Evolutionary conservation across 345 rosid species (phyloP).

Genomic region (Gossypium longicalyx): DNA sequence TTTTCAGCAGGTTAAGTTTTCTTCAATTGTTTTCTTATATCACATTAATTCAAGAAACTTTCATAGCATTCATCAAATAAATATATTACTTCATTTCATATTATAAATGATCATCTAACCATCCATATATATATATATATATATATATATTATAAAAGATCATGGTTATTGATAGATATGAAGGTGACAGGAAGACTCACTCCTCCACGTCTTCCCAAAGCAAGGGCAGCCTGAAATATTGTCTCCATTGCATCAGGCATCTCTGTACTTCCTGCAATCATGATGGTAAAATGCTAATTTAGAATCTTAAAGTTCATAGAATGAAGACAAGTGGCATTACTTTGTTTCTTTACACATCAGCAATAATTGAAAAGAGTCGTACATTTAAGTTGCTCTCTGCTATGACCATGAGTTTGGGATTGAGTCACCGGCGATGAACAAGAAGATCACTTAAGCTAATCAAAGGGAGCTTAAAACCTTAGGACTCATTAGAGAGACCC

Average conservation of each 20-base stretch:
- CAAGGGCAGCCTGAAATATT: slow-evolving; percentile 84
- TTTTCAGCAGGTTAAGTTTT: not conserved
- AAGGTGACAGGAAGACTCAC: slow-evolving; percentile 41
- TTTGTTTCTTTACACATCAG: not conserved
- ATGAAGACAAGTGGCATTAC: not conserved
- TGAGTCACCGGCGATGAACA: too few relatives aligned
- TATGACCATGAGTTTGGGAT: too few relatives aligned
- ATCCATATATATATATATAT: too few relatives aligned
- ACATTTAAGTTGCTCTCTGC: not conserved
- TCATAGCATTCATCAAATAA: not conserved
- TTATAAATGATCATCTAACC: too few relatives aligned
- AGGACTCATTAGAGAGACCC: too few relatives aligned
- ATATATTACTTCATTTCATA: not conserved
- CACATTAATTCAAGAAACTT: not conserved
- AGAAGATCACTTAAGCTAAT: too few relatives aligned
- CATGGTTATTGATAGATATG: not conserved
- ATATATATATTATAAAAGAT: not conserved
- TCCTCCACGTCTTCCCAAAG: slow-evolving; percentile 68
- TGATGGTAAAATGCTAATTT: slow-evolving; percentile 7
- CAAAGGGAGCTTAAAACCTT: too few relatives aligned
- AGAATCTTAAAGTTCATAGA: slow-evolving; percentile 11
- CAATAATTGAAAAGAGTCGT: not conserved
- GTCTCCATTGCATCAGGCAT: slow-evolving; percentile 98
- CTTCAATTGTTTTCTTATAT: not conserved
- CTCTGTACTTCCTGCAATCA: slow-evolving; percentile 52